phyloP scores from a whole-genome alignment of 2,329 filamentous ascomycete genomes.

The Daldinia sp. region DNA sequence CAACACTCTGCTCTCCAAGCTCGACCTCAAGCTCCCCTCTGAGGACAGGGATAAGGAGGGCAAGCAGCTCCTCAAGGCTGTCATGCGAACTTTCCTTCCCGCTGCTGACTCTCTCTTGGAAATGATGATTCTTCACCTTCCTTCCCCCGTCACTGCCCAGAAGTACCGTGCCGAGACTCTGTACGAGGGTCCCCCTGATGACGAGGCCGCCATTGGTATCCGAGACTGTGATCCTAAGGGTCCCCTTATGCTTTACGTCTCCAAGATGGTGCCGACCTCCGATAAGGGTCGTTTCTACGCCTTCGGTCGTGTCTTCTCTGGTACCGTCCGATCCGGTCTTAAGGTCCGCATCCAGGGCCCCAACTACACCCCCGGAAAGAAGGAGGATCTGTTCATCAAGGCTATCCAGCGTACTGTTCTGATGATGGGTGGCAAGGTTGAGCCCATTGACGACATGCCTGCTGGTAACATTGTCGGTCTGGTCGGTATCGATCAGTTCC shows the following conservation, averaged over 20 bases:
- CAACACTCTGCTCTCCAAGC: constrained; percentile 85
- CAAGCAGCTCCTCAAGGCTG: constrained; percentile 96
- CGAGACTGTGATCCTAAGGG: constrained; percentile 98
- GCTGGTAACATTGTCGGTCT: constrained; percentile 99
- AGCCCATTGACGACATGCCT: constrained; percentile 98
- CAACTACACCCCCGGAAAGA: constrained; percentile 98
- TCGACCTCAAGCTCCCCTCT: constrained; percentile 87
- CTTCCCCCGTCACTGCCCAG: constrained; percentile 95
- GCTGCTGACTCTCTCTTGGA: constrained; percentile 97
- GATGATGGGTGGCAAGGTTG: constrained; percentile 99
- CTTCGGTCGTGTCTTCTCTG: constrained; percentile 99
- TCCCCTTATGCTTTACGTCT: constrained; percentile 99
- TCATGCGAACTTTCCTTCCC: constrained; percentile 99
- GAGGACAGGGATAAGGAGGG: constrained; percentile 96
- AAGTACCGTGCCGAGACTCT: constrained; percentile 98
- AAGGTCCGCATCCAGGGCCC: constrained; percentile 99
- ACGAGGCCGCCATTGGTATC: constrained; percentile 94
- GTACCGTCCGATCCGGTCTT: constrained; percentile 96
- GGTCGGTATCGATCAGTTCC: constrained; percentile 99
- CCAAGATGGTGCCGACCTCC: constrained; percentile 99
- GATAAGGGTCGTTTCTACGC: constrained; percentile 99
- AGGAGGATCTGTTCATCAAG: constrained; percentile 99
- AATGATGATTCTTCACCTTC: constrained; percentile 99
- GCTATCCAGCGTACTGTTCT: constrained; percentile 99
- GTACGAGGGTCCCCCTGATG: constrained; percentile 96